phyloP scores from a whole-genome alignment of 108 stramenopile species.

The Tribonema minus region DNA sequence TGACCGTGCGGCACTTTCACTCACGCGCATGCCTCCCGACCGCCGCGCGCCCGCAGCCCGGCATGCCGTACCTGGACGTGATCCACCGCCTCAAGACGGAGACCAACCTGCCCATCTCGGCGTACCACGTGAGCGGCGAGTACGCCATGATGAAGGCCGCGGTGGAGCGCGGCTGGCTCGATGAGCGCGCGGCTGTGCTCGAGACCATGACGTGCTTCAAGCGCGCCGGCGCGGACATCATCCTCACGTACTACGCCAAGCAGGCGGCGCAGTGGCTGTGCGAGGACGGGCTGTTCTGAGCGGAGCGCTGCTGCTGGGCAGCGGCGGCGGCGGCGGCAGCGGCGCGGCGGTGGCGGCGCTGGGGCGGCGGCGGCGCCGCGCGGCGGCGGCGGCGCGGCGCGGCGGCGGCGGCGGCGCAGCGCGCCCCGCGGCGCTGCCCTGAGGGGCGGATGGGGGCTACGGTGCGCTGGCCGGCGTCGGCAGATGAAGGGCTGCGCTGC shows the following conservation, averaged over 20 bases:
- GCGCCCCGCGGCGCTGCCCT: not conserved
- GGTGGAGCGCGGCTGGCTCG: slow-evolving; percentile 88
- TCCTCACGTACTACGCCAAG: slow-evolving; percentile 97
- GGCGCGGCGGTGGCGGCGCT: not conserved
- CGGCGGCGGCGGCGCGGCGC: not conserved
- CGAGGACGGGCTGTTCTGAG: slow-evolving; percentile 41
- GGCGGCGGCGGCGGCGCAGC: not conserved
- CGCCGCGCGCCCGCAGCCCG: slow-evolving; percentile 74
- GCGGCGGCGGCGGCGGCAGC: not conserved
- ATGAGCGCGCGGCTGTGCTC: slow-evolving; percentile 86
- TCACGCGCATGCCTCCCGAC: too few species aligned
- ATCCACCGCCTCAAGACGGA: slow-evolving; percentile 84
- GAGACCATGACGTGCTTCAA: slow-evolving; percentile 92
- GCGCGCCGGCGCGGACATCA: slow-evolving; percentile 94
- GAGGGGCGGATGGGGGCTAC: too few species aligned
- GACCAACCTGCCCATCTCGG: slow-evolving; percentile 84
- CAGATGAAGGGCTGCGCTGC: too few species aligned
- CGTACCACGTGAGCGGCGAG: slow-evolving; percentile 98
- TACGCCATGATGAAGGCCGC: slow-evolving; percentile 99
- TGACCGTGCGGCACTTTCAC: too few species aligned
- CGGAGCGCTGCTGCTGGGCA: not conserved
- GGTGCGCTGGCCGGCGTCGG: too few species aligned
- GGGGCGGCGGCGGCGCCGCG: not conserved
- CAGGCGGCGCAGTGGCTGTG: slow-evolving; percentile 76
- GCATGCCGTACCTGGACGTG: slow-evolving; percentile 96